Percentiles rank a stretch among this genome's conserved stretches.
Evolutionary conservation across 331 rosid species (phyloP).

Genomic region (Telfairia occidentalis): DNA sequence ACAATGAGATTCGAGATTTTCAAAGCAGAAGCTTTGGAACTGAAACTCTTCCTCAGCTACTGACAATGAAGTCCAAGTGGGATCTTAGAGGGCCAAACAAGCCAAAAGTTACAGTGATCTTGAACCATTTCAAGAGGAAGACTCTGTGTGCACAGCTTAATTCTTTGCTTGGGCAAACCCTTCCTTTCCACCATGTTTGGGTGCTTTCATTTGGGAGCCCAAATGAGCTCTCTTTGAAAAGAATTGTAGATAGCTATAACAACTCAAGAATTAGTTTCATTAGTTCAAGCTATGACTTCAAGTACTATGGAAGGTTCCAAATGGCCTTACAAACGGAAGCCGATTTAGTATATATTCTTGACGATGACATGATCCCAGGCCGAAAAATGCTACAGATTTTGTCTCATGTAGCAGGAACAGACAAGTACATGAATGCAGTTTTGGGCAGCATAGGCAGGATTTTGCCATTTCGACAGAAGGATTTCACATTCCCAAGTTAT

Average conservation of each 20-base stretch:
- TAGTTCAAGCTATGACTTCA: constrained; percentile 82
- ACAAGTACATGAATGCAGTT: constrained; percentile 69
- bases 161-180: constrained; percentile 65
- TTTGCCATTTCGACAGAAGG: constrained; percentile 87
- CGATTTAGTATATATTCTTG: constrained; percentile 69
- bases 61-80: constrained; percentile 76
- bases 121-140: constrained; percentile 90
- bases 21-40: constrained; percentile 46
- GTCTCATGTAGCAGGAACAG: constrained; percentile 77
- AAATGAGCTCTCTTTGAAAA: constrained; percentile 54
- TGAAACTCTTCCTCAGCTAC: constrained; percentile 56
- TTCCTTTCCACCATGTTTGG: constrained; percentile 89
- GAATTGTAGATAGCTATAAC: constrained; percentile 83
- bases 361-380: constrained; percentile 96
- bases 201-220: constrained; percentile 97
- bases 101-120: constrained; percentile 67
- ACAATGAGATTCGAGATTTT: constrained; percentile 26
- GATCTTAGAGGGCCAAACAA: constrained; percentile 35
- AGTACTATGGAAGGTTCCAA: constrained; percentile 96
- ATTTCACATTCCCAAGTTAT: constrained; percentile 84
- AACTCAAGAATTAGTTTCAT: constrained; percentile 73
- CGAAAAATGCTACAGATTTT: constrained; percentile 81
- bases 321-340: constrained; percentile 87
- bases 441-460: constrained; percentile 93
- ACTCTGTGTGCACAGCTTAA: constrained; percentile 88